A percentile compares a stretch with the other conserved stretches of the same genome.
Conservation (phyloP, 192 early-diverging fungal species). For the Rhizoclosmatium sp. region DNA sequence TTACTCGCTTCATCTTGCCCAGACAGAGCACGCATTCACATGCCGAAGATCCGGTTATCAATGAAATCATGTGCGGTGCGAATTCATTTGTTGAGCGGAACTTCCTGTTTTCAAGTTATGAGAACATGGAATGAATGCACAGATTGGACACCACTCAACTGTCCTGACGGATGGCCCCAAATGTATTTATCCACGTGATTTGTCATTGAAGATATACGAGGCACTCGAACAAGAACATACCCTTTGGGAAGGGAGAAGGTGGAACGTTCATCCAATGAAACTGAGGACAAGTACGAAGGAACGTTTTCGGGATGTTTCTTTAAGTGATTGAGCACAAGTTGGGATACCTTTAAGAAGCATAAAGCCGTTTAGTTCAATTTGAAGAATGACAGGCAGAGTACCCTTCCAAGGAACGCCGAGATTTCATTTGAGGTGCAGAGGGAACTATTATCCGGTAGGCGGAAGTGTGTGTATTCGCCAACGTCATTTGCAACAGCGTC, state of each 20-base stretch:
- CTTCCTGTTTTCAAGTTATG: background rate
- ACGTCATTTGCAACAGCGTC: background rate
- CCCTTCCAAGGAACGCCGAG: no score
- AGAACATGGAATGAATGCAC: background rate
- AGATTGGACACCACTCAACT: background rate
- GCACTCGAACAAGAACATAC: background rate
- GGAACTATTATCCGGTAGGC: no score
- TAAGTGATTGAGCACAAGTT: background rate
- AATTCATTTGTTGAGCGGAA: constrained; percentile 11
- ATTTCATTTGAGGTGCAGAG: no score
- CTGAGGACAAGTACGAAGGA: background rate
- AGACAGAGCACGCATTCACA: background rate
- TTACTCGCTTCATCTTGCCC: background rate
- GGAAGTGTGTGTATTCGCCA: no score
- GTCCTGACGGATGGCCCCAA: constrained; percentile 8
- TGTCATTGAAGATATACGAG: background rate
- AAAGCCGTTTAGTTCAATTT: background rate
- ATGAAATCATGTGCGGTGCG: background rate
- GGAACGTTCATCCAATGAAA: background rate
- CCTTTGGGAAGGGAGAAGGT: constrained; percentile 2
- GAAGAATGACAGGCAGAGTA: background rate
- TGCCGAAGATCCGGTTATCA: background rate
- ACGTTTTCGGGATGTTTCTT: background rate
- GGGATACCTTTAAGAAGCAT: background rate
- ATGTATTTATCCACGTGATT: constrained; percentile 7